Evolutionary conservation across 2,329 filamentous ascomycete species (phyloP), one percentile per base, ranked within the genome.

Genomic region (Neofusicoccum ribis): DNA sequence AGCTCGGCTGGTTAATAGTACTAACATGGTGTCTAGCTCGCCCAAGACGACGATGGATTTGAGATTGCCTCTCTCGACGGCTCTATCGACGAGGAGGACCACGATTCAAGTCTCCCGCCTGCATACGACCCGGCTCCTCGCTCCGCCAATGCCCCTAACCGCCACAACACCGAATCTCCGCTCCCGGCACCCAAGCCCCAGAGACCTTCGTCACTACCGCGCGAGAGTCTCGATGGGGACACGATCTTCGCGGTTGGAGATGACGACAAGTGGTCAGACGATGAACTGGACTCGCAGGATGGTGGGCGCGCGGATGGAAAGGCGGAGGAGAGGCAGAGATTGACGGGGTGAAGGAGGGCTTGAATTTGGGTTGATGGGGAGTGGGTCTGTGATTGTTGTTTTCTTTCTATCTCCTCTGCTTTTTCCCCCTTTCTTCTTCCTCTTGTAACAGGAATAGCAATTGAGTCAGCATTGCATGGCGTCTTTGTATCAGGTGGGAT

Each of bases 31-130:
- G 7, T 56, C 46, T 67, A 89, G 86, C 90, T 99, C 74, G 94
- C 95, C 2, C 95, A 98, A 85, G 95, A 99, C 14, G 95, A 99
- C 71, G 94, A 98, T 74, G 95, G 95, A 41, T 99, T 99, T 76
- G 95, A 98, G 75, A 96, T 99, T 75, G 91, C 91, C 56, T 95
- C 95, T 65, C 90, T 99, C 68, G 92, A 92, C 60, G 91, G 92
- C 70, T 88, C 85, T 0, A 80, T 90, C 20, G 89, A 91, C 70
- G 86, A 89, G 65, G 86, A 88, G 70, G 86, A 88, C 63, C 79
- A 71, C 67, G 49, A 69, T 66, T 64, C 65, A 37, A 52, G 51
- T 27, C 68, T 73, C 7, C 75, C 74, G 37, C 76, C 77, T 1
- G 75, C 77, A 2, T 80, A 82, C 67, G 78, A 81, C 56, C 76